Evolutionary conservation across 306 rosid genomes (phyloP), one percentile per base, ranked within the genome.

Genomic region (Dryas octopetala): DNA sequence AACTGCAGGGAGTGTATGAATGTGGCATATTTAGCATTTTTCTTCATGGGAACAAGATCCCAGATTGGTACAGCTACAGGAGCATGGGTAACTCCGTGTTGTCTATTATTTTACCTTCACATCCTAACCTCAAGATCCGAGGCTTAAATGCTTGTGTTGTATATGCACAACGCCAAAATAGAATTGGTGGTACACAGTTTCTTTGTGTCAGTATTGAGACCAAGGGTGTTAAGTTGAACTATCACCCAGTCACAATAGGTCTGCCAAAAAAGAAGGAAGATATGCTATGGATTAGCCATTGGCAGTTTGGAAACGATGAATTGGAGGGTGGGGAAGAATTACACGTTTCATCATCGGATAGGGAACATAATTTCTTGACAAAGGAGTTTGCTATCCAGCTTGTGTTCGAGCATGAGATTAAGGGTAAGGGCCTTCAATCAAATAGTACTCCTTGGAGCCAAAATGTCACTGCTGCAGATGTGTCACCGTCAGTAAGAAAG

Each of bases 1-100:
- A 62, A 63, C 3, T 53, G 59, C 48, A 63, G 68, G 68, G 19
- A 40, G 0, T 14, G 19, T 12, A 13, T n/a, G 68, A 40, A 40
- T 40, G 68, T 16, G 26, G 68, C 49, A 63, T 63, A 40, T 14
- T 28, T 61, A 61, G 66, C 66, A 28, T 61, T 61, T 61, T 61
- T 17, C 17, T 61, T 28, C 9, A 32, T 61, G 45, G 45, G 12
- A 61, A 45, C 66, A 61, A 61, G 66, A 28, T 13, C 32, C 45
- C 66, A 13, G 66, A 28, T 28, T 38, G 66, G n/a, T 61, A 11
- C 8, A 4, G 9, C 66, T 61, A 6, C 66, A 32, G 16, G 12
- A 60, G 16, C 41, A 60, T 12, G 6, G 6, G 8, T 0, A 28
- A 32, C 14, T 60, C n/a, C 5, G 16, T 28, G 45, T 40, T 32